A percentile compares a stretch with the other conserved stretches of the same genome.
These are phyloP conservation scores for Rosa chinensis DNA, from an alignment of 306 rosid genomes.

Conservation along the genomic window DNA sequence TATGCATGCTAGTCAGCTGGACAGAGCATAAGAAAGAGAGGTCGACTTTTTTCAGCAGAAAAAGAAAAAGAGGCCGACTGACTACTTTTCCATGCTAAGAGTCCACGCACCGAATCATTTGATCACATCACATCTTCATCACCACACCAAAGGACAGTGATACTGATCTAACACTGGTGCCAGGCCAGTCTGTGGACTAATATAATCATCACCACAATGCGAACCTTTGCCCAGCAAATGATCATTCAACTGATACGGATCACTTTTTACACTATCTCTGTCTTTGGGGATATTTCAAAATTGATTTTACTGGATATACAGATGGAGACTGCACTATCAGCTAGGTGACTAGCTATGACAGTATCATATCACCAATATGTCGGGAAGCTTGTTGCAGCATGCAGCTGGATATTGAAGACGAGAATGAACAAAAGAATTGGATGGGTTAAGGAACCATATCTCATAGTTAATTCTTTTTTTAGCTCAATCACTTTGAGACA, in stretches of 20 bases:
- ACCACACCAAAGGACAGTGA: slow-evolving; percentile 20
- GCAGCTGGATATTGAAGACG: not conserved
- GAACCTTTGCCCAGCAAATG: slow-evolving; percentile 4
- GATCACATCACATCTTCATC: slow-evolving; percentile 38
- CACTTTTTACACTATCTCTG: not conserved
- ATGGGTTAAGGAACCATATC: not conserved
- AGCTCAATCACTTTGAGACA: not conserved
- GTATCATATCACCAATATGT: not conserved
- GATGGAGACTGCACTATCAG: not conserved
- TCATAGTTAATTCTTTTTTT: not conserved
- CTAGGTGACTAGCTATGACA: not conserved
- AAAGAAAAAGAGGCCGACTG: slow-evolving; percentile 5
- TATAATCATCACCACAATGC: not conserved
- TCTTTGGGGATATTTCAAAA: not conserved
- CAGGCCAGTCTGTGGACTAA: not conserved
- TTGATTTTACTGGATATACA: not conserved
- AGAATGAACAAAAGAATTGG: not conserved
- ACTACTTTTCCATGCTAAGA: not conserved
- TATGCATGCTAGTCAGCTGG: not conserved
- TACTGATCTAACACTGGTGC: slow-evolving; percentile 1
- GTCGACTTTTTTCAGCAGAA: not conserved
- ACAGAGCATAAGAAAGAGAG: slow-evolving; percentile 11
- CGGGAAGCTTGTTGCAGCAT: not conserved
- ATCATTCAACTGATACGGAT: not conserved
- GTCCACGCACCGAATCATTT: slow-evolving; percentile 54